A percentile compares a stretch with the other conserved stretches of the same genome.
Conservation (phyloP, 306 rosid species). For the Vigna trinervia region DNA sequence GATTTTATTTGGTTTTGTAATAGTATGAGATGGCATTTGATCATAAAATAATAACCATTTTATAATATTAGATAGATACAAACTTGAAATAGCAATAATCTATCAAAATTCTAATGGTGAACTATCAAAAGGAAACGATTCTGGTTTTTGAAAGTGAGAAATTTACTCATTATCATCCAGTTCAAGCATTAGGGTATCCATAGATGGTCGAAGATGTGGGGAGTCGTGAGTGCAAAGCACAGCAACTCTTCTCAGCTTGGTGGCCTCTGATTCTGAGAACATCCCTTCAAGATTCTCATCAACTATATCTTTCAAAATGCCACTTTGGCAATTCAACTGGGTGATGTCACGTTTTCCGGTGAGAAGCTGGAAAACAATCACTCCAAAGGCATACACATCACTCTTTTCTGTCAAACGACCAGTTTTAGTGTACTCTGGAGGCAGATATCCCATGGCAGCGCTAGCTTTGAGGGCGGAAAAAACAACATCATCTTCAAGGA, state of each 20-base stretch:
- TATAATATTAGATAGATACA: no score
- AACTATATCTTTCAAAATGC: slow-evolving; percentile 56
- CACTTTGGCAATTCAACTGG: slow-evolving; percentile 47
- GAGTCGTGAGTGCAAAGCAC: slow-evolving; percentile 72
- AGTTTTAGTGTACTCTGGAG: slow-evolving; percentile 75
- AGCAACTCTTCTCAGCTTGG: slow-evolving; percentile 63
- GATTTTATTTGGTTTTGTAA: no score
- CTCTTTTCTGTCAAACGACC: slow-evolving; percentile 81
- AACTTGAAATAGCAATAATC: no score
- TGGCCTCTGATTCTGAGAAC: slow-evolving; percentile 70
- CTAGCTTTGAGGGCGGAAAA: slow-evolving; percentile 80
- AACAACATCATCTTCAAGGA: slow-evolving; percentile 81
- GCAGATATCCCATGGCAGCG: slow-evolving; percentile 90
- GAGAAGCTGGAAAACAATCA: slow-evolving; percentile 77
- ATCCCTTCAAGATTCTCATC: slow-evolving; percentile 74
- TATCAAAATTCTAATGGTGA: neutral
- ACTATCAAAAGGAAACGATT: neutral
- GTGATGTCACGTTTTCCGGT: slow-evolving; percentile 64
- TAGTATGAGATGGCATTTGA: no score
- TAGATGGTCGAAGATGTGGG: slow-evolving; percentile 68
- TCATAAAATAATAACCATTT: no score
- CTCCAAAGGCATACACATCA: slow-evolving; percentile 84
- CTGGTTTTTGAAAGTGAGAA: neutral
- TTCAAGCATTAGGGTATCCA: slow-evolving; percentile 62
- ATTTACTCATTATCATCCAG: slow-evolving; percentile 41